Percentiles rank a stretch among this genome's conserved stretches.
Evolutionary conservation across 169 alveolate genomes (phyloP).

Genomic region (Eimeria falciformis): DNA sequence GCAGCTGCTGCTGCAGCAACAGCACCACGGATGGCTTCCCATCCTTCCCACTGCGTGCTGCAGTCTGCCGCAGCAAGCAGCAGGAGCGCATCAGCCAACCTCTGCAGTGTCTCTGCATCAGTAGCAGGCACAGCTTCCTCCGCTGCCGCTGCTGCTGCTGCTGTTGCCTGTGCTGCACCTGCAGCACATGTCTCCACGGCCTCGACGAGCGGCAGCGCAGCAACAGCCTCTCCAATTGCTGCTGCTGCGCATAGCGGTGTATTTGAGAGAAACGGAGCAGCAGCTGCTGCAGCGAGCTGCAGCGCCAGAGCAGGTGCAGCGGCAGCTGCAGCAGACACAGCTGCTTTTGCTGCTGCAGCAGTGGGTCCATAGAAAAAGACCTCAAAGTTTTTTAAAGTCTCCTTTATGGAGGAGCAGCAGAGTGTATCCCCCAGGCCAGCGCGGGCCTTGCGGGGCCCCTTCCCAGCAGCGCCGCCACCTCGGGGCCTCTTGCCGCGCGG

Average conservation of each 20-base stretch:
- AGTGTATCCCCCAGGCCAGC: too few relatives aligned
- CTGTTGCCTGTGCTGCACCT: conserved; percentile 27
- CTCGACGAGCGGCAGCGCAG: conserved; percentile 66
- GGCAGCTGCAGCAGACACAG: conserved; percentile 52
- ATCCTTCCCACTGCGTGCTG: conserved; percentile 11
- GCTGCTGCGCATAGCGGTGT: conserved; percentile 25
- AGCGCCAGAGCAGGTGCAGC: conserved; percentile 43
- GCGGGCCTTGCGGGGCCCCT: neutral
- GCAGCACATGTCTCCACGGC: conserved; percentile 49
- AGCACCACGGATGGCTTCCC: conserved; percentile 12
- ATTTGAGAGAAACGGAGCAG: conserved; percentile 36
- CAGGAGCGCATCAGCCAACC: conserved; percentile 6
- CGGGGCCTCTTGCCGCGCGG: neutral
- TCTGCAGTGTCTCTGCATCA: neutral
- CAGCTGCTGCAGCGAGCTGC: conserved; percentile 68
- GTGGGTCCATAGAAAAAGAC: neutral
- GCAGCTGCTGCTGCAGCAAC: conserved; percentile 66
- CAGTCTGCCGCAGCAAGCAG: conserved; percentile 2
- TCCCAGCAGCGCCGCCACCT: conserved; percentile 1
- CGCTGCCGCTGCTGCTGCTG: conserved; percentile 43
- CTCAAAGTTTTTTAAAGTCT: conserved; percentile 9
- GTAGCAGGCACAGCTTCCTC: neutral
- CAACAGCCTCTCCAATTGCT: conserved; percentile 39
- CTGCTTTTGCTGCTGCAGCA: conserved; percentile 56
- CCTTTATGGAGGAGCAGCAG: neutral